Base-by-base conservation (phyloP, 805 yeast genomes). In the Candida pseudofarinosa region DNA sequence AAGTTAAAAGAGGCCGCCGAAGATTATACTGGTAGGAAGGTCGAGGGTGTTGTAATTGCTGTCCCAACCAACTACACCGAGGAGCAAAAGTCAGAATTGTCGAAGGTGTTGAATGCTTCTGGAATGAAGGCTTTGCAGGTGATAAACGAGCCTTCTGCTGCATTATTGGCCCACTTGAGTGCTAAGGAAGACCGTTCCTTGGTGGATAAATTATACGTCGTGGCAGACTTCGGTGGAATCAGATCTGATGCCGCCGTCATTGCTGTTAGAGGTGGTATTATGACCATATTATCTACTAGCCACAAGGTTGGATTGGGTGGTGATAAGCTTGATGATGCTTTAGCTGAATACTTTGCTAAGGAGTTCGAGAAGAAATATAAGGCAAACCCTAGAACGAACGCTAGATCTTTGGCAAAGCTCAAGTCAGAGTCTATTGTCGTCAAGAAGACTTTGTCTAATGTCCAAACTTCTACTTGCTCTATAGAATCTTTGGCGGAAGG, bases 401-500 rank as follows among this genome's bases (percentile, higher is more conserved):
- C 83, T 41, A 84, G 95, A 64, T 87, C 97, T 20, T 60, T 86
- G 56, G 95, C 98, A 54, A 93, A 93, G 73, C 79, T 93, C 60
- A 77, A 77, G 63, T 82, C 83, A 47, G 96, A 89, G 63, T 77
- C 95, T 46, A 83, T 85, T 60, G 71, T 81, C 43, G 85, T 93
- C 45, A 88, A 90, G 74, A 88, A 88, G 73, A 93, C 99, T 34
- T 75, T 93, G 56, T 85, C 96, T 40, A 89, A 90, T 64, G 93
- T 93, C 43, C 82, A 82, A 55, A 74, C 88, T 39, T 84, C 97
- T 36, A 85, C 93, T 42, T 88, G 89, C 60, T 93, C 98, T 37
- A 86, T 93, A 55, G 99, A 93, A 69, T 85, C 96, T 17, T 77
- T 93, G 51, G 91, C 96, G 47, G 95, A 86, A 46, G 99, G 99